Conservation (phyloP, 2,329 filamentous ascomycete species). For the Chrysosporium keratinophilum region DNA sequence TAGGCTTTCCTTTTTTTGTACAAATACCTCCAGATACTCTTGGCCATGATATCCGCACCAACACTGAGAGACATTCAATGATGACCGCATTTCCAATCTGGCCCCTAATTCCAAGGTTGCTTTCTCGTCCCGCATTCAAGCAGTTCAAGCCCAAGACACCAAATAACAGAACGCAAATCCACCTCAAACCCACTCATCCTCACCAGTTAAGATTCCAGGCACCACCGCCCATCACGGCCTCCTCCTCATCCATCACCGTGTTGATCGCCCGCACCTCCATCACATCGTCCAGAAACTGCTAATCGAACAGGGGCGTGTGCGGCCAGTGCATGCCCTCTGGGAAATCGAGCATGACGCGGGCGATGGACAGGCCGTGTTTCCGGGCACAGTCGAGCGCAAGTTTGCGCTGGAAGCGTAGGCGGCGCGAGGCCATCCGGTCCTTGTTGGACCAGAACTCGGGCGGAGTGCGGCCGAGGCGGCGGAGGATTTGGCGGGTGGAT, state of each 20-base stretch:
- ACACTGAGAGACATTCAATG: background rate
- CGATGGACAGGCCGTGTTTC: background rate
- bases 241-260: background rate
- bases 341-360: constrained; percentile 2
- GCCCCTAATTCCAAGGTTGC: too few species aligned
- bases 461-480: constrained; percentile 11
- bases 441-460: constrained; percentile 16
- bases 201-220: too few species aligned
- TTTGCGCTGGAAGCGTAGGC: constrained; percentile 11
- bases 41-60: background rate
- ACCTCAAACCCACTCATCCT: too few species aligned
- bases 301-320: constrained; percentile 8
- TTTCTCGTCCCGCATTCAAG: too few species aligned
- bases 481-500: constrained; percentile 3
- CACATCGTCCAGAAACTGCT: background rate
- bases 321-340: constrained; percentile 15
- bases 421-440: constrained; percentile 15
- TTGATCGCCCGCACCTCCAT: background rate
- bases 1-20: background rate
- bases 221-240: background rate
- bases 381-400: background rate
- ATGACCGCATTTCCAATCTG: background rate
- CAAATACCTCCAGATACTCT: background rate
- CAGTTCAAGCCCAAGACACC: too few species aligned
- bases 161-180: too few species aligned